Conservation (phyloP, 495 filamentous ascomycete genomes). For the Monascus purpureus region DNA sequence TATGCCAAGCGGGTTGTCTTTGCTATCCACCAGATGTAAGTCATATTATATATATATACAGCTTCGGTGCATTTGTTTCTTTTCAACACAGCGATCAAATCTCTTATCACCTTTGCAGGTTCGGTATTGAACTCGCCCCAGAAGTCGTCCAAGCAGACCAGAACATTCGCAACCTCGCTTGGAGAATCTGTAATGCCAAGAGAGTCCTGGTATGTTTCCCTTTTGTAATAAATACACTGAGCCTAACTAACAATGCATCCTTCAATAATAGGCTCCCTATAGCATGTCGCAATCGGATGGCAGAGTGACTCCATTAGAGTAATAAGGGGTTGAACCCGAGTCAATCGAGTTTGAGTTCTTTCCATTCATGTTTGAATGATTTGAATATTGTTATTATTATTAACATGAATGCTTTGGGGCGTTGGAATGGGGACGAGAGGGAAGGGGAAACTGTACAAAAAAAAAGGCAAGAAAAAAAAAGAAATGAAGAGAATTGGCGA, state of each 20-base stretch:
- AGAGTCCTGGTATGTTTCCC: constrained; percentile 68
- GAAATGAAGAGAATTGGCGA: too few relatives aligned
- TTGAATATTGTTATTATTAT: too few relatives aligned
- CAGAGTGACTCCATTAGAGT: constrained; percentile 25
- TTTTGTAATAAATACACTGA: too few relatives aligned
- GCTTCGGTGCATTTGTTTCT: background rate
- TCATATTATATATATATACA: background rate
- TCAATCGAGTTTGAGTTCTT: background rate
- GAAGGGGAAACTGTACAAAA: too few relatives aligned
- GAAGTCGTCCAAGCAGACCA: constrained; percentile 90
- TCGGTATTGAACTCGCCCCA: constrained; percentile 88
- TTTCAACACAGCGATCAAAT: constrained; percentile 3
- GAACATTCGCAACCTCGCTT: constrained; percentile 78
- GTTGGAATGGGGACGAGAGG: too few relatives aligned
- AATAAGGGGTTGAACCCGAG: constrained; percentile 8
- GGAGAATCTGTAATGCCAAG: constrained; percentile 92
- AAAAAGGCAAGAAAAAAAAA: too few relatives aligned
- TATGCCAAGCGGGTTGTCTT: constrained; percentile 82
- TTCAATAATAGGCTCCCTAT: constrained; percentile 25
- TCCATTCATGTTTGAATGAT: too few relatives aligned
- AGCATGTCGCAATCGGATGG: constrained; percentile 32
- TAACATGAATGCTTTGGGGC: too few relatives aligned
- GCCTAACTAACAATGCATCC: background rate
- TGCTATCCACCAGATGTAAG: constrained; percentile 81
- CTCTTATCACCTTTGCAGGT: constrained; percentile 39